A percentile compares a stretch with the other conserved stretches of the same genome.
Evolutionary conservation across 2,329 filamentous ascomycete genomes (phyloP).

Genomic region (Fusarium annulatum): DNA sequence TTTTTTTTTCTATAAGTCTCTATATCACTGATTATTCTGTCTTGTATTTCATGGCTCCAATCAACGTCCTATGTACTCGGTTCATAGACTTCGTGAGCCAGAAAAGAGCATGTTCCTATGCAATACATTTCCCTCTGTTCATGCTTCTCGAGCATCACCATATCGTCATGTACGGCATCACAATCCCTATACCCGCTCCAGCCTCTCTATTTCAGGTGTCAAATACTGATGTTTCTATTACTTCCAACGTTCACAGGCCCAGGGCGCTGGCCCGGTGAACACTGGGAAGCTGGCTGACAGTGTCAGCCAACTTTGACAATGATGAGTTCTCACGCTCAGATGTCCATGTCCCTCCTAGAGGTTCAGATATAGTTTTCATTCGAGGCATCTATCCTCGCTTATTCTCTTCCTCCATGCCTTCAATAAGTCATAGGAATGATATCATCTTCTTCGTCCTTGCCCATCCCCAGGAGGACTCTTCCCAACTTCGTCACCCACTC

Average conservation of each 20-base stretch:
- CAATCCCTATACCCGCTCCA: background rate
- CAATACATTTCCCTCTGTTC: background rate
- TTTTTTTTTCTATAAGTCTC: background rate
- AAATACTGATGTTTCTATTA: background rate
- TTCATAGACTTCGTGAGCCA: background rate
- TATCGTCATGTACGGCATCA: background rate
- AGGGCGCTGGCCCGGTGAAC: background rate
- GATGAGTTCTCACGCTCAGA: background rate
- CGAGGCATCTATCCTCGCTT: background rate
- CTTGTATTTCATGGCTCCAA: background rate
- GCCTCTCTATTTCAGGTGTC: background rate
- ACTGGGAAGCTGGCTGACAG: constrained; percentile 25
- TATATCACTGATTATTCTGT: background rate
- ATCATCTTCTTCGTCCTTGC: background rate
- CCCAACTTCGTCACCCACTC: background rate
- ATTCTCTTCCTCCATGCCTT: background rate
- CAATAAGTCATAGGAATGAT: background rate
- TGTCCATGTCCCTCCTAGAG: too few species aligned
- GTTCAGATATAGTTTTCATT: background rate
- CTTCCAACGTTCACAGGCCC: background rate
- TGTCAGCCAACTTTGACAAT: constrained; percentile 9
- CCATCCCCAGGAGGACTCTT: background rate
- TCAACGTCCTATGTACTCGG: background rate
- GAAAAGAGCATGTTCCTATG: background rate
- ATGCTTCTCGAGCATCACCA: background rate